Conservation (phyloP, 257 asterid genomes). For the Solanum tarijense region DNA sequence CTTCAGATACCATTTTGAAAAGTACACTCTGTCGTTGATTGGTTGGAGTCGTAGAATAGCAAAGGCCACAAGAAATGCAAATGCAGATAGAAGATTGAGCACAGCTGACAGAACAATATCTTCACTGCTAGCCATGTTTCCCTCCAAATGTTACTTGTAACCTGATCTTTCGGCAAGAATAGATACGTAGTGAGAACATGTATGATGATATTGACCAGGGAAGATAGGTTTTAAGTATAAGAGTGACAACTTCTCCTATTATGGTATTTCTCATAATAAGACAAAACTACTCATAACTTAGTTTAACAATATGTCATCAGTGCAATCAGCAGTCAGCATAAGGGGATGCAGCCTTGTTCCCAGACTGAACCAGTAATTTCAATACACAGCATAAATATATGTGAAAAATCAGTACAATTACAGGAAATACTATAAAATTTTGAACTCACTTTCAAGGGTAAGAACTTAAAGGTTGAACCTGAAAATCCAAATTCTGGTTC, state of each 20-base stretch:
- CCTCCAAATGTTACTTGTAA: background rate
- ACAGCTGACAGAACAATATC: constrained; percentile 66
- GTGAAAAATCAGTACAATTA: background rate
- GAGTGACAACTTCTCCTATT: background rate
- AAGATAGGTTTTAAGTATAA: background rate
- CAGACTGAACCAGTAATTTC: background rate
- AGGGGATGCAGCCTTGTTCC: background rate
- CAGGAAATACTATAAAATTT: background rate
- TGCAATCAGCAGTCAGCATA: background rate
- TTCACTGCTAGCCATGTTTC: constrained; percentile 48
- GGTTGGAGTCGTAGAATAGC: constrained; percentile 79
- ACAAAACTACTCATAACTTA: background rate
- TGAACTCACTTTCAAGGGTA: background rate
- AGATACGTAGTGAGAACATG: background rate
- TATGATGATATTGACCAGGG: background rate
- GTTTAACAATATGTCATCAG: background rate
- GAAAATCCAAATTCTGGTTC: background rate
- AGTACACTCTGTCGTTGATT: constrained; percentile 62
- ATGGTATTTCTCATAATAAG: background rate
- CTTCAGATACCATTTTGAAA: constrained; percentile 77
- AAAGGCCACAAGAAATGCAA: constrained; percentile 66
- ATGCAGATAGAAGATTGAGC: constrained; percentile 62
- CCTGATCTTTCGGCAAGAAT: background rate
- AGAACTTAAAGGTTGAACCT: background rate
- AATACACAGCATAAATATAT: background rate